Evolutionary conservation across 306 rosid genomes (phyloP).

Genomic region (Cucumis hystrix): DNA sequence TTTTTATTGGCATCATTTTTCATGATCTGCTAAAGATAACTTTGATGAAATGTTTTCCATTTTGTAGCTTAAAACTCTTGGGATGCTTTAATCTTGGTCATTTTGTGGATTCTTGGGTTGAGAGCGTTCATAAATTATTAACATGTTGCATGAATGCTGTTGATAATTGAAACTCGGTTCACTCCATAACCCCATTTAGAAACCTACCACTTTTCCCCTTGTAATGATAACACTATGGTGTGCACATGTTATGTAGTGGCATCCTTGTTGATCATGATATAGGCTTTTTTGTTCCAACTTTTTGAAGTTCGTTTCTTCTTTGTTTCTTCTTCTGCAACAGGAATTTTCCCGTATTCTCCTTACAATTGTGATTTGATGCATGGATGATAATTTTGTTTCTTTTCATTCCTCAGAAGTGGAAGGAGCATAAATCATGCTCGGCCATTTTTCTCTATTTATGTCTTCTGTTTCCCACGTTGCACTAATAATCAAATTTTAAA

Average conservation of each 20-base stretch:
- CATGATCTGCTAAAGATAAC: neutral
- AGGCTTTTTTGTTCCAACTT: neutral
- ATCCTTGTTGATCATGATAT: neutral
- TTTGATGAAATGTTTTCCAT: neutral
- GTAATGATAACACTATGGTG: neutral
- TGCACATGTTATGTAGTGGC: neutral
- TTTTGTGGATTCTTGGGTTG: neutral
- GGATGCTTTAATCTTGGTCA: neutral
- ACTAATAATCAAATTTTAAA: neutral
- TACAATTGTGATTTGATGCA: neutral
- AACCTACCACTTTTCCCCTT: neutral
- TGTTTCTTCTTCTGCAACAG: neutral
- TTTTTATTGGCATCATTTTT: neutral
- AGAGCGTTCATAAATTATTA: neutral
- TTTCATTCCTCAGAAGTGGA: neutral
- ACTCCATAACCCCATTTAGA: neutral
- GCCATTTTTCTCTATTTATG: neutral
- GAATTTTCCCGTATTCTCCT: neutral
- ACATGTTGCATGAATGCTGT: neutral
- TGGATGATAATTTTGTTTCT: neutral
- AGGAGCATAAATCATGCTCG: neutral
- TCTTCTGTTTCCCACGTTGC: neutral
- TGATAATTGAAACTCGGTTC: neutral
- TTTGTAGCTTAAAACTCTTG: neutral
- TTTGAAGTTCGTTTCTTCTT: neutral